Percentiles rank a stretch among this genome's conserved stretches.
These are phyloP conservation scores for Truncatella angustata DNA, from an alignment of 2,329 filamentous ascomycete species.

Conservation along the genomic window DNA sequence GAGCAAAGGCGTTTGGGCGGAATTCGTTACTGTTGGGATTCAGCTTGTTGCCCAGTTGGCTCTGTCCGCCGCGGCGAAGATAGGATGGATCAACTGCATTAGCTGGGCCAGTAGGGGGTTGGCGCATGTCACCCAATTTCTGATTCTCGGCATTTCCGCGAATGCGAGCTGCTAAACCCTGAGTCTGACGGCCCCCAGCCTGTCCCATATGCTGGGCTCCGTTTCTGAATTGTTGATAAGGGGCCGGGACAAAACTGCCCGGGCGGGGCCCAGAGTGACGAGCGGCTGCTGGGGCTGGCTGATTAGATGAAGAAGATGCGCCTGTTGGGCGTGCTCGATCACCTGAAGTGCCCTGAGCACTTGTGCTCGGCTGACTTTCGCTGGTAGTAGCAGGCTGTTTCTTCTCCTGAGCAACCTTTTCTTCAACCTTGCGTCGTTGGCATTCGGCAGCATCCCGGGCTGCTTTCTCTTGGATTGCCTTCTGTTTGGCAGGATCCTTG, in stretches of 20 bases:
- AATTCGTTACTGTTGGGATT: slow-evolving; percentile 75
- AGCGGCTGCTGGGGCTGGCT: slow-evolving; percentile 14
- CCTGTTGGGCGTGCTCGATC: slow-evolving; percentile 31
- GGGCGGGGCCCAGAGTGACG: slow-evolving; percentile 50
- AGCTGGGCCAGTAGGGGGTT: slow-evolving; percentile 72
- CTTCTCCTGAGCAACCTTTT: slow-evolving; percentile 49
- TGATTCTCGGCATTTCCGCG: too few relatives aligned
- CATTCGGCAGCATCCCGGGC: slow-evolving; percentile 70
- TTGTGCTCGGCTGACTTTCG: slow-evolving; percentile 38
- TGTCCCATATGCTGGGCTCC: slow-evolving; percentile 41
- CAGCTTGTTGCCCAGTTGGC: slow-evolving; percentile 54
- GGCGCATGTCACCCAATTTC: slow-evolving; percentile 63
- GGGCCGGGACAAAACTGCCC: slow-evolving; percentile 47
- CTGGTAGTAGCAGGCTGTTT: slow-evolving; percentile 43
- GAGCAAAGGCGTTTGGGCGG: slow-evolving; percentile 77
- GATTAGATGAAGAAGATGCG: slow-evolving; percentile 17
- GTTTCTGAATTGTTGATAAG: slow-evolving; percentile 46
- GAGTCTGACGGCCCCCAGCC: slow-evolving; percentile 38
- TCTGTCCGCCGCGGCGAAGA: slow-evolving; percentile 53
- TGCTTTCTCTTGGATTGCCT: slow-evolving; percentile 87
- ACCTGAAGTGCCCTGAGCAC: slow-evolving; percentile 19
- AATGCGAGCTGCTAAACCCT: slow-evolving; percentile 49
- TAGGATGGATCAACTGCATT: slow-evolving; percentile 52
- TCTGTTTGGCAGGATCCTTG: slow-evolving; percentile 93
- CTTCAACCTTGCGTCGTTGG: slow-evolving; percentile 42